Evolutionary conservation across 495 filamentous ascomycete species (phyloP).

Genomic region (Podospora tetraspora): DNA sequence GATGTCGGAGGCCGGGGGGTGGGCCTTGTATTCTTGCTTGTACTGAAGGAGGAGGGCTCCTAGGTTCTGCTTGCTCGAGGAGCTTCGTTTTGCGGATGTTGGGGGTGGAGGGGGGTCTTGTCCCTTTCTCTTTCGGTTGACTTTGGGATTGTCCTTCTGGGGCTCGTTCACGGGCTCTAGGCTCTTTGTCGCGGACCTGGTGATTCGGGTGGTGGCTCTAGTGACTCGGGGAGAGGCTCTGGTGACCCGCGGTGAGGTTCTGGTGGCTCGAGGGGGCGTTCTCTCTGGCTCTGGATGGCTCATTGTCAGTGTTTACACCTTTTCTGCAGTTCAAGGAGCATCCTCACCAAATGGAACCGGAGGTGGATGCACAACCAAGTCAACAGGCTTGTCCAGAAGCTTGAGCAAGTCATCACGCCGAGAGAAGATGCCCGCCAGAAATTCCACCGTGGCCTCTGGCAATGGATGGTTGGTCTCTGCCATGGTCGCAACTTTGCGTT

Average conservation of each 20-base stretch:
- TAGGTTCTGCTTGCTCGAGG: slow-evolving; percentile 10
- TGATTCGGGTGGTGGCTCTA: neutral
- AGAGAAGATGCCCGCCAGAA: slow-evolving; percentile 13
- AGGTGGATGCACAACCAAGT: neutral
- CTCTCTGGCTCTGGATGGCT: neutral
- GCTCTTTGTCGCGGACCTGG: neutral
- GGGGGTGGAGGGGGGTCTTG: neutral
- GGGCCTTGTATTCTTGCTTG: slow-evolving; percentile 17
- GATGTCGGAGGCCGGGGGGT: slow-evolving; percentile 20
- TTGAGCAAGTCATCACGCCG: slow-evolving; percentile 16
- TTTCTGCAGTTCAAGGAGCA: neutral
- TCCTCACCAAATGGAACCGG: neutral
- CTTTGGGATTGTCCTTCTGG: neutral
- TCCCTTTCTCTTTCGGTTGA: slow-evolving; percentile 2
- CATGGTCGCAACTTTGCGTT: slow-evolving; percentile 1
- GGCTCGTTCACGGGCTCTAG: neutral
- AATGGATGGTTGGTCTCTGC: neutral
- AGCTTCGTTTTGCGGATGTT: neutral
- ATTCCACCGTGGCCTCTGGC: slow-evolving; percentile 1
- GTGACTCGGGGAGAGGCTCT: neutral
- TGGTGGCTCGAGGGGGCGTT: neutral
- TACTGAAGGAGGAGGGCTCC: slow-evolving; percentile 17
- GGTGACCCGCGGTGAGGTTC: neutral
- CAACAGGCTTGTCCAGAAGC: slow-evolving; percentile 8
- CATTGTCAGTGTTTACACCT: neutral